These are phyloP conservation scores for Leishmania amazonensis DNA, from an alignment of 208 protist genomes.

Conservation along the genomic window DNA sequence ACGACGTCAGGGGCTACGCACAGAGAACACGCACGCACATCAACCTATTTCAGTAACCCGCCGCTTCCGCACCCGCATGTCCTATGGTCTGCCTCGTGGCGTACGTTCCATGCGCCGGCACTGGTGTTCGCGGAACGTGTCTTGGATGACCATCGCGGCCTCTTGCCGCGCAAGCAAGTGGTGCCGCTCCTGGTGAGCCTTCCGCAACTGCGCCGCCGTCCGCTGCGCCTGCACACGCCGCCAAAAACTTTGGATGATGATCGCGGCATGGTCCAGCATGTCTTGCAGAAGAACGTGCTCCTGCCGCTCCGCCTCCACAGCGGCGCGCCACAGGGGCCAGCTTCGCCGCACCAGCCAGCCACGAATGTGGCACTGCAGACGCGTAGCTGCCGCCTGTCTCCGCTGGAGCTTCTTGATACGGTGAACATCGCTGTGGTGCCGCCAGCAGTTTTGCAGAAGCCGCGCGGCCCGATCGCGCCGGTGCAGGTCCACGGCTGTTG, in stretches of 20 bases:
- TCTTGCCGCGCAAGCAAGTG: constrained; percentile 39
- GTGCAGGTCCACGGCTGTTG: constrained; percentile 11
- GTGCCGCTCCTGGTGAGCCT: constrained; percentile 24
- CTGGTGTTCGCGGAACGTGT: constrained; percentile 50
- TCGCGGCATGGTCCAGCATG: constrained; percentile 61
- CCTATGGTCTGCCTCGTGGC: not conserved
- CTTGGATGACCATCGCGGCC: constrained; percentile 72
- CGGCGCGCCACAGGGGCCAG: constrained; percentile 43
- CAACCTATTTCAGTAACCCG: not conserved
- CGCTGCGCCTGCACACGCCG: constrained; percentile 42
- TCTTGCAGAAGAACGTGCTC: constrained; percentile 51
- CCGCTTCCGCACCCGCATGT: not conserved
- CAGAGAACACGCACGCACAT: not conserved
- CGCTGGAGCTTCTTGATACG: constrained; percentile 34
- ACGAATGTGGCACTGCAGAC: constrained; percentile 71
- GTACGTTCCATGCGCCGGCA: constrained; percentile 5
- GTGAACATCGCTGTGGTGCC: constrained; percentile 31
- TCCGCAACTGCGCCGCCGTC: constrained; percentile 24
- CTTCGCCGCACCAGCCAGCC: constrained; percentile 67
- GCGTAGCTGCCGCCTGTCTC: constrained; percentile 44
- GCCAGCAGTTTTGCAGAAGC: constrained; percentile 72
- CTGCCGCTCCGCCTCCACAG: constrained; percentile 34
- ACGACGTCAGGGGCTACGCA: not conserved
- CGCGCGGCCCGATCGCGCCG: constrained; percentile 28
- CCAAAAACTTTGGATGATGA: constrained; percentile 81